These are phyloP conservation scores for Pseudogymnoascus sp. DNA, from an alignment of 2,329 filamentous ascomycete species.

Conservation along the genomic window DNA sequence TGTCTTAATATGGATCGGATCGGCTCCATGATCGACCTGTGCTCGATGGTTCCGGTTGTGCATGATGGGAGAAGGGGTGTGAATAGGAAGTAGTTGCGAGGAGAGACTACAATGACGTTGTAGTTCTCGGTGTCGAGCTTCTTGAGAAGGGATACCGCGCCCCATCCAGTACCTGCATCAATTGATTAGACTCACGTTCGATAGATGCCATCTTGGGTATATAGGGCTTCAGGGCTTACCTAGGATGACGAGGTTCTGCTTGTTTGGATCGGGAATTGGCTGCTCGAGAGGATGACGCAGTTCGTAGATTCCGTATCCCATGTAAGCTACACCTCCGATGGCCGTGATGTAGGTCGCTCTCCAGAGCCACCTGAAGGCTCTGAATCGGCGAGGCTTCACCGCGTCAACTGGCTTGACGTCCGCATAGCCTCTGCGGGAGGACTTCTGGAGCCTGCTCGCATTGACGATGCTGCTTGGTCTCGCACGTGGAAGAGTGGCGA, in stretches of 20 bases:
- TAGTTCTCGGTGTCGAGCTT: slow-evolving; percentile 99
- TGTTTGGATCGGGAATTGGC: slow-evolving; percentile 67
- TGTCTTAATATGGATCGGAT: slow-evolving; percentile 91
- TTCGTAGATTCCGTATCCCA: slow-evolving; percentile 75
- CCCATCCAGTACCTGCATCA: slow-evolving; percentile 82
- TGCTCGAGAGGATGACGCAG: slow-evolving; percentile 78
- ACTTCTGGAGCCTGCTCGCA: slow-evolving; percentile 28
- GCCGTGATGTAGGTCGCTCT: slow-evolving; percentile 71
- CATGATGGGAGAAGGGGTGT: slow-evolving; percentile 95
- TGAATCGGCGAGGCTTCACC: slow-evolving; percentile 47
- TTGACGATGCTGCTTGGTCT: slow-evolving; percentile 21
- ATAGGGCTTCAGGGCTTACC: slow-evolving; percentile 48
- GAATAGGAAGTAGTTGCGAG: slow-evolving; percentile 99
- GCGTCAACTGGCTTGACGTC: slow-evolving; percentile 19
- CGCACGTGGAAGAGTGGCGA: slow-evolving; percentile 23
- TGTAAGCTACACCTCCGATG: slow-evolving; percentile 60
- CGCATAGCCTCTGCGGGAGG: slow-evolving; percentile 38
- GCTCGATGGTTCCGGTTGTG: slow-evolving; percentile 94
- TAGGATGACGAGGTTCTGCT: slow-evolving; percentile 95
- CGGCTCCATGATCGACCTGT: slow-evolving; percentile 99
- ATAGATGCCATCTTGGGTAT: neutral
- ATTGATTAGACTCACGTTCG: slow-evolving; percentile 15
- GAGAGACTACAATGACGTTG: slow-evolving; percentile 96
- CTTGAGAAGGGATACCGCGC: slow-evolving; percentile 90
- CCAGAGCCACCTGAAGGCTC: slow-evolving; percentile 72